phyloP scores from a whole-genome alignment of 2,329 filamentous ascomycete species.

The Malbranchea cinnamomea region DNA sequence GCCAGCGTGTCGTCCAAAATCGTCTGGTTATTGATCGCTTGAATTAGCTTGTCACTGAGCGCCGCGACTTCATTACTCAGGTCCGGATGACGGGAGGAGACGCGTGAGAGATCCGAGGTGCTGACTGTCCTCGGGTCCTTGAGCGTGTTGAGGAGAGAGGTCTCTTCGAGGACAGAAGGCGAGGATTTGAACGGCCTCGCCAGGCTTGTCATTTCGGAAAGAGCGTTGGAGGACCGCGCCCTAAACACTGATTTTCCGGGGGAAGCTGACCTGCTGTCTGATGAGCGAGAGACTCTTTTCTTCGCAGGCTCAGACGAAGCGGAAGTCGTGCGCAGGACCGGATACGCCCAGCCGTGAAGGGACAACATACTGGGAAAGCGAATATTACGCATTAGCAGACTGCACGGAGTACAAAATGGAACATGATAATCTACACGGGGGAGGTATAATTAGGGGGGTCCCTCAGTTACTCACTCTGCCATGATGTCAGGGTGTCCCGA shows the following conservation, averaged over 20 bases:
- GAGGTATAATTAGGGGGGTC: no score
- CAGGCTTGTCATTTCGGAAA: constrained; percentile 21
- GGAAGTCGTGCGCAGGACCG: constrained; percentile 4
- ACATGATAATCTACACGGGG: no score
- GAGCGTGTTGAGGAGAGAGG: constrained; percentile 32
- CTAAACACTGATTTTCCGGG: constrained; percentile 26
- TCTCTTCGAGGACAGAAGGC: constrained; percentile 17
- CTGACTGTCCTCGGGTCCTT: constrained; percentile 27
- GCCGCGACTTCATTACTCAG: constrained; percentile 66
- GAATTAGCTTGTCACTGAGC: constrained; percentile 88
- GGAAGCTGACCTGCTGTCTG: constrained; percentile 16
- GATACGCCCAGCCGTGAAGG: constrained; percentile 8
- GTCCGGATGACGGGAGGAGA: constrained; percentile 38
- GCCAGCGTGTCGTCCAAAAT: constrained; percentile 77
- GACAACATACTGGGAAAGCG: constrained; percentile 9
- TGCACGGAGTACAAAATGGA: no score
- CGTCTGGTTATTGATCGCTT: constrained; percentile 93
- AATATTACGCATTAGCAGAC: no score
- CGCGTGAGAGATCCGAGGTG: constrained; percentile 21
- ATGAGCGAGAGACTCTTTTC: constrained; percentile 11
- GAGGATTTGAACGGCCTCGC: constrained; percentile 13
- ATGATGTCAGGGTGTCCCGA: no score
- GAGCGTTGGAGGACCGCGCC: constrained; percentile 30
- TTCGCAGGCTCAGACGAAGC: constrained; percentile 5
- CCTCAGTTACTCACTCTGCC: no score